A percentile compares a stretch with the other conserved stretches of the same genome.
These are phyloP conservation scores for Corchorus capsularis DNA, from an alignment of 345 rosid genomes.

Conservation along the genomic window DNA sequence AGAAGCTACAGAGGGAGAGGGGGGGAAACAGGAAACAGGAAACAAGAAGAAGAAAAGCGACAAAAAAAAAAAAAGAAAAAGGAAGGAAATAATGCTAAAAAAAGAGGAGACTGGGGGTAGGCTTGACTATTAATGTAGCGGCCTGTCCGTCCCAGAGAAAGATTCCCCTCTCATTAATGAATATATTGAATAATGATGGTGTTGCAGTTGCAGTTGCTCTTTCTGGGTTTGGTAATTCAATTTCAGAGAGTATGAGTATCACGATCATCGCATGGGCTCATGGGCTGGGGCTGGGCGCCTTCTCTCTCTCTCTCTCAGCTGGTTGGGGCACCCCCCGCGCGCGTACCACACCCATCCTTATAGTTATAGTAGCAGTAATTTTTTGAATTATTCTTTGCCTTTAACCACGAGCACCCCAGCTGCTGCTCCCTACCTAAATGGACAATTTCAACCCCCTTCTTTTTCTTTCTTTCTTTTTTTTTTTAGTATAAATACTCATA, in stretches of 20 bases:
- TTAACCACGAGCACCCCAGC: neutral
- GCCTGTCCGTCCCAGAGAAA: slow-evolving; percentile 37
- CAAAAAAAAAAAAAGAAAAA: neutral
- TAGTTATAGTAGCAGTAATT: too few relatives aligned
- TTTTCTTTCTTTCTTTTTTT: too few relatives aligned
- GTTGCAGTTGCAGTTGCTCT: too few relatives aligned
- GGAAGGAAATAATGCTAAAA: neutral
- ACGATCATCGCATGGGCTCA: slow-evolving; percentile 7
- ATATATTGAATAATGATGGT: slow-evolving; percentile 7
- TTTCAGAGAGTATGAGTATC: too few relatives aligned
- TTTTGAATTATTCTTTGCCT: slow-evolving; percentile 8
- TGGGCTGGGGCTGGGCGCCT: neutral
- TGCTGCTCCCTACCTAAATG: neutral
- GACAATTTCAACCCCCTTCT: neutral
- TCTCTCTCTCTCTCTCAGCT: neutral
- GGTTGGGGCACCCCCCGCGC: slow-evolving; percentile 1
- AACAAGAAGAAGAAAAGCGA: too few relatives aligned
- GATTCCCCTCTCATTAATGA: slow-evolving; percentile 43
- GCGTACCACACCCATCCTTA: too few relatives aligned
- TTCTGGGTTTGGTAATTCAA: slow-evolving; percentile 11
- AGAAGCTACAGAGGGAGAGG: too few relatives aligned
- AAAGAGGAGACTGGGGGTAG: neutral
- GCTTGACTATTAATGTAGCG: slow-evolving; percentile 28
- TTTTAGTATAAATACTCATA: neutral
- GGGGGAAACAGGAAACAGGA: too few relatives aligned